phyloP scores from a whole-genome alignment of 257 asterid species.

The Nicotiana benthamiana region DNA sequence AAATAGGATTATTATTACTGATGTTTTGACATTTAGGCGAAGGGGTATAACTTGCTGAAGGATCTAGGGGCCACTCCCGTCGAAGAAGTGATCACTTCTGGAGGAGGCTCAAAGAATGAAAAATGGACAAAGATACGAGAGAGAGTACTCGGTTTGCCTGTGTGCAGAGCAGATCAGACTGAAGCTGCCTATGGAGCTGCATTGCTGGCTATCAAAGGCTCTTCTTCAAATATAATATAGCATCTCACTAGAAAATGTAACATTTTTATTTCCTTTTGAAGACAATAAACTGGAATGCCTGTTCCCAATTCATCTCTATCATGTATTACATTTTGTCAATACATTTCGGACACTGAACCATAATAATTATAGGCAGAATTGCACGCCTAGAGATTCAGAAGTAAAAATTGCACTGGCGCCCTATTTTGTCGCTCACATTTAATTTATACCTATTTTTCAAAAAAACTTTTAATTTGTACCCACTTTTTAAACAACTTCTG shows the following conservation, averaged over 20 bases:
- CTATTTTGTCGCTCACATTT: too few species aligned
- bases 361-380: too few species aligned
- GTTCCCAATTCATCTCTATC: background rate
- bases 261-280: background rate
- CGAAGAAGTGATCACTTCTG: slow-evolving; percentile 78
- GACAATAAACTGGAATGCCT: too few species aligned
- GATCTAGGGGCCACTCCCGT: slow-evolving; percentile 89
- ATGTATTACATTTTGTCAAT: too few species aligned
- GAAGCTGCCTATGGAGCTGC: slow-evolving; percentile 99
- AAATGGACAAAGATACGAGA: slow-evolving; percentile 77
- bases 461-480: too few species aligned
- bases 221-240: background rate
- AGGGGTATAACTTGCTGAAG: slow-evolving; percentile 62
- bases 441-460: too few species aligned
- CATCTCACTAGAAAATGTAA: background rate
- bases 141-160: slow-evolving; percentile 78
- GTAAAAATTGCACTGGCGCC: too few species aligned
- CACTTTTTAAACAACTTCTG: too few species aligned
- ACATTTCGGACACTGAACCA: background rate
- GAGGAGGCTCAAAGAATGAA: slow-evolving; percentile 80
- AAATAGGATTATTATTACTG: background rate
- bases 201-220: slow-evolving; percentile 66
- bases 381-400: too few species aligned
- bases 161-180: slow-evolving; percentile 57
- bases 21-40: slow-evolving; percentile 37